Conservation (phyloP, 495 filamentous ascomycete genomes). For the Arthonia radiata region DNA sequence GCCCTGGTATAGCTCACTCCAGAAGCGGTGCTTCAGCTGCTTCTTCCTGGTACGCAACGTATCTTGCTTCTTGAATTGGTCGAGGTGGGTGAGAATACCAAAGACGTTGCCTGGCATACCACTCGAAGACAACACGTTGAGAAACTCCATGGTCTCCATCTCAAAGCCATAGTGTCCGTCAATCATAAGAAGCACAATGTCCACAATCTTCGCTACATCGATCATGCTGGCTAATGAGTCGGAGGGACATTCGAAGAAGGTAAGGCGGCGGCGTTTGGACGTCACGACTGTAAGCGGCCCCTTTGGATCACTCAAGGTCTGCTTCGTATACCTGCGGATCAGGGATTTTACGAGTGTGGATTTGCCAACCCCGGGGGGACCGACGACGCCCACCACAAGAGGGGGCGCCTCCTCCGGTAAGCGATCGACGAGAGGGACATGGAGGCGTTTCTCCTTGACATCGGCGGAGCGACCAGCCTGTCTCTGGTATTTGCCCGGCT, state of each 20-base stretch:
- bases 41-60: slow-evolving; percentile 81
- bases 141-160: slow-evolving; percentile 99
- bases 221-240: slow-evolving; percentile 83
- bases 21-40: slow-evolving; percentile 79
- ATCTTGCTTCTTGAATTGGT: slow-evolving; percentile 81
- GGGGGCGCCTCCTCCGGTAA: slow-evolving; percentile 91
- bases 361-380: slow-evolving; percentile 53
- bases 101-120: slow-evolving; percentile 98
- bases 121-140: slow-evolving; percentile 67
- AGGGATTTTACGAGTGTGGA: slow-evolving; percentile 74
- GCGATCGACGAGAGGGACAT: slow-evolving; percentile 87
- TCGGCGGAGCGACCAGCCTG: slow-evolving; percentile 75
- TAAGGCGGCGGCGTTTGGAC: slow-evolving; percentile 73
- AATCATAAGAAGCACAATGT: slow-evolving; percentile 92
- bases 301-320: slow-evolving; percentile 66
- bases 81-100: slow-evolving; percentile 85
- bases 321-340: slow-evolving; percentile 84
- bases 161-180: slow-evolving; percentile 97
- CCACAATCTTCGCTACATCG: slow-evolving; percentile 84
- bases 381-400: slow-evolving; percentile 73
- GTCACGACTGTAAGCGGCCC: slow-evolving; percentile 90
- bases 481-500: slow-evolving; percentile 63
- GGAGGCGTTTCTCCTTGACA: slow-evolving; percentile 87
- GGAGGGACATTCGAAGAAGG: slow-evolving; percentile 88
- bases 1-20: slow-evolving; percentile 88